Evolutionary conservation across 176 grass and related monocot species (phyloP).

Genomic region (Hordeum vulgare): DNA sequence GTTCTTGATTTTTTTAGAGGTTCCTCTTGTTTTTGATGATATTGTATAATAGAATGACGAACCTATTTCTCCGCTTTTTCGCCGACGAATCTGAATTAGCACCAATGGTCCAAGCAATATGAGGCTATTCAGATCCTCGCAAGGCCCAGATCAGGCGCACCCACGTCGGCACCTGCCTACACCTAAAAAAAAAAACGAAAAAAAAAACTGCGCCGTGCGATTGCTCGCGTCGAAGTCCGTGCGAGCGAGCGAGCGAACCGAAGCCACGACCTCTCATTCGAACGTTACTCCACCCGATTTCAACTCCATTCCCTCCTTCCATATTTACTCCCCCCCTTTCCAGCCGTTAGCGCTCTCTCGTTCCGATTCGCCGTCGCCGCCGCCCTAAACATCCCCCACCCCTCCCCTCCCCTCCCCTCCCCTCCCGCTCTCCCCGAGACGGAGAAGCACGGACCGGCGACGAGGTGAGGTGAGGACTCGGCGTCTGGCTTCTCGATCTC

Average conservation of each 20-base stretch:
- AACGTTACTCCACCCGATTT: slow-evolving; percentile 25
- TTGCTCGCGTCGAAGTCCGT: too few relatives aligned
- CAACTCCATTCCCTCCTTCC: neutral
- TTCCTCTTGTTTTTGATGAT: too few relatives aligned
- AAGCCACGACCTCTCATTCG: slow-evolving; percentile 27
- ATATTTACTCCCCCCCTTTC: slow-evolving; percentile 14
- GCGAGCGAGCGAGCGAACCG: neutral
- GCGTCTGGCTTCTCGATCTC: neutral
- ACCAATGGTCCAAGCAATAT: too few relatives aligned
- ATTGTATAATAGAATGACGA: too few relatives aligned
- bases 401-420: neutral
- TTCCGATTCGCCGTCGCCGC: neutral
- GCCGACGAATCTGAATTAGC: too few relatives aligned
- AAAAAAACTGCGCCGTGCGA: too few relatives aligned
- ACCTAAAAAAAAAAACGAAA: too few relatives aligned
- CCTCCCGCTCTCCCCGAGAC: neutral
- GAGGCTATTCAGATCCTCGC: too few relatives aligned
- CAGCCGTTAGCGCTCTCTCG: neutral
- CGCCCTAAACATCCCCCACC: neutral
- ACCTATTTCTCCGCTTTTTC: too few relatives aligned
- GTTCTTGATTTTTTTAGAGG: too few relatives aligned
- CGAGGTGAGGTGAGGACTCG: slow-evolving; percentile 2
- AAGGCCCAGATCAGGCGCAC: too few relatives aligned
- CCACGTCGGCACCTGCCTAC: too few relatives aligned
- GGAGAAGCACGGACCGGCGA: neutral